These are phyloP conservation scores for Syncephalis plumigaleata DNA, from an alignment of 371 early-diverging fungal genomes.

Conservation along the genomic window DNA sequence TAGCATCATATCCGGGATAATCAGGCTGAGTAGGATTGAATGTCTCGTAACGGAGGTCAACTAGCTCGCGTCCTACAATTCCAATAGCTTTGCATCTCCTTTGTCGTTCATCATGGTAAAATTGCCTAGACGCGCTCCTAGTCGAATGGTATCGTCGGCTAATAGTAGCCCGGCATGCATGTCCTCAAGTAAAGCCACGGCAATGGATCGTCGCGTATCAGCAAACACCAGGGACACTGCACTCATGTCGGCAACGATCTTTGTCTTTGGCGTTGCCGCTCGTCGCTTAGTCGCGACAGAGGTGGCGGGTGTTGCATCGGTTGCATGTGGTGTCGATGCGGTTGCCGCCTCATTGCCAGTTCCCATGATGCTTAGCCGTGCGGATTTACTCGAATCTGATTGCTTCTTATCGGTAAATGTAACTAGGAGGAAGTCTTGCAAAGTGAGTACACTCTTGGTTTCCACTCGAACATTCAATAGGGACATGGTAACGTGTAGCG, in stretches of 20 bases:
- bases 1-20: slow-evolving; percentile 70
- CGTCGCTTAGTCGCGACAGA: neutral
- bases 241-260: slow-evolving; percentile 14
- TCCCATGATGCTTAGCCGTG: slow-evolving; percentile 13
- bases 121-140: slow-evolving; percentile 75
- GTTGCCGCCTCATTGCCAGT: neutral
- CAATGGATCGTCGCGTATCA: slow-evolving; percentile 13
- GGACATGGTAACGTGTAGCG: slow-evolving; percentile 67
- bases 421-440: slow-evolving; percentile 71
- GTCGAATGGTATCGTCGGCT: slow-evolving; percentile 31
- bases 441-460: slow-evolving; percentile 61
- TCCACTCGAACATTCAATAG: slow-evolving; percentile 69
- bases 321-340: slow-evolving; percentile 3
- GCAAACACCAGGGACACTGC: slow-evolving; percentile 72
- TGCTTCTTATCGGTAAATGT: slow-evolving; percentile 32
- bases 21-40: slow-evolving; percentile 29
- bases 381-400: slow-evolving; percentile 5
- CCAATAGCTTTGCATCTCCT: slow-evolving; percentile 37
- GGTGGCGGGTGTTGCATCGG: slow-evolving; percentile 4
- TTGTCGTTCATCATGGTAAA: slow-evolving; percentile 28
- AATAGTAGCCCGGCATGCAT: slow-evolving; percentile 21
- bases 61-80: slow-evolving; percentile 79
- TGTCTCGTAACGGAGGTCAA: slow-evolving; percentile 73
- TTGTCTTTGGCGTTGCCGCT: neutral
- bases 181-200: too few relatives aligned